Evolutionary conservation across 2,329 filamentous ascomycete species (phyloP).

Genomic region (Xylariales sp.): DNA sequence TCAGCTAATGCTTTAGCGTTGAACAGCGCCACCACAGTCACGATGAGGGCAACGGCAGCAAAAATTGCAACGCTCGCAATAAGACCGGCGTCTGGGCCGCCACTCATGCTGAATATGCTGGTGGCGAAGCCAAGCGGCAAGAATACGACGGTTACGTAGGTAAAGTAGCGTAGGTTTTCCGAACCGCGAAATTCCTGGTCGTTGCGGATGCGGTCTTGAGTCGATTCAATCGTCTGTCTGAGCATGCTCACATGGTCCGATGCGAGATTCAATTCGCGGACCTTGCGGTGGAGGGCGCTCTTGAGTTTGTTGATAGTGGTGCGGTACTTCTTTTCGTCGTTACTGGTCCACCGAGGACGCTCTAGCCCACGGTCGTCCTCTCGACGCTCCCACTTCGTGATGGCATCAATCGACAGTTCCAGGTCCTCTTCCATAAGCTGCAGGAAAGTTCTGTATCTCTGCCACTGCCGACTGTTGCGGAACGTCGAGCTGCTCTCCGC

Average conservation of each 20-base stretch:
- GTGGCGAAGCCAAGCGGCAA: slow-evolving; percentile 25
- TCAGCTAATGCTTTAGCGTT: slow-evolving; percentile 2
- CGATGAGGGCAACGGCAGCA: slow-evolving; percentile 5
- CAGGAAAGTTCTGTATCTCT: slow-evolving; percentile 13
- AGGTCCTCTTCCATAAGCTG: slow-evolving; percentile 16
- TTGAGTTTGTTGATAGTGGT: slow-evolving; percentile 8
- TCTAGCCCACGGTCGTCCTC: slow-evolving; percentile 20
- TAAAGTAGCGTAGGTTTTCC: slow-evolving; percentile 26
- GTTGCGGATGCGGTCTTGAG: slow-evolving; percentile 8
- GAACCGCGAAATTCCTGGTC: slow-evolving; percentile 11
- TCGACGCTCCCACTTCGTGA: slow-evolving; percentile 19
- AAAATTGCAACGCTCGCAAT: slow-evolving; percentile 12
- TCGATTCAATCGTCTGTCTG: background rate
- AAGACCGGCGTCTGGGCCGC: slow-evolving; percentile 12
- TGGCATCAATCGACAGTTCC: slow-evolving; percentile 10
- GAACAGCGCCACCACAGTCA: slow-evolving; percentile 6
- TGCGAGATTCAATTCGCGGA: slow-evolving; percentile 2
- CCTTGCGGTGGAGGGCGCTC: slow-evolving; percentile 2
- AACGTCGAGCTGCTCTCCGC: slow-evolving; percentile 7
- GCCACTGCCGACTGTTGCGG: slow-evolving; percentile 9
- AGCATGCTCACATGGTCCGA: slow-evolving; percentile 2
- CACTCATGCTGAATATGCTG: slow-evolving; percentile 26
- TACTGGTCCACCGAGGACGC: slow-evolving; percentile 24
- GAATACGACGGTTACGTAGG: slow-evolving; percentile 29
- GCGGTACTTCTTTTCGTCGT: slow-evolving; percentile 25